phyloP scores from a whole-genome alignment of 371 early-diverging fungal species.

The Syncephalastrum racemosum region DNA sequence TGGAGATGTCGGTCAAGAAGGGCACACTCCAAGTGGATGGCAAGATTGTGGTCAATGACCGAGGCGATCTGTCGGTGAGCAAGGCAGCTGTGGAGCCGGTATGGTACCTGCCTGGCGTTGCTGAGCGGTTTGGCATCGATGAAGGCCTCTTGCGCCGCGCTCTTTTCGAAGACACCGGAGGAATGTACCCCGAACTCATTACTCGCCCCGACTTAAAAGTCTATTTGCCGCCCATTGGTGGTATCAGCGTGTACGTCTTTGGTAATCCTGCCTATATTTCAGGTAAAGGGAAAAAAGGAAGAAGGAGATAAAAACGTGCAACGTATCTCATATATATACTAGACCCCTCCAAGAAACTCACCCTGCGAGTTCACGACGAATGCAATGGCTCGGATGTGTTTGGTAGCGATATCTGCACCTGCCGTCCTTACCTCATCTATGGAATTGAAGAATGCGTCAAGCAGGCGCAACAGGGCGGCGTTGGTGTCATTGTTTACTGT shows the following conservation, averaged over 20 bases:
- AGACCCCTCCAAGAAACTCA: conserved; percentile 83
- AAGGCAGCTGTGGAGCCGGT: conserved; percentile 98
- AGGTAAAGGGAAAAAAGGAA: conserved; percentile 32
- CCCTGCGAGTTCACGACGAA: conserved; percentile 91
- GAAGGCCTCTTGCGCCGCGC: conserved; percentile 85
- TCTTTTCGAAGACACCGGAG: conserved; percentile 81
- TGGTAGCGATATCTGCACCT: conserved; percentile 90
- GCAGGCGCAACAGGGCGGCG: conserved; percentile 91
- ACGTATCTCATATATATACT: not conserved
- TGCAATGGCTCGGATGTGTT: conserved; percentile 96
- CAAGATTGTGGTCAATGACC: conserved; percentile 73
- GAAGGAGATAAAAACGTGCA: too few relatives aligned
- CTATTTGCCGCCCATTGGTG: conserved; percentile 94
- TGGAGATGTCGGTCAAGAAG: conserved; percentile 73
- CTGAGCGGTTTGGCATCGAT: conserved; percentile 84
- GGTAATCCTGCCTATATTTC: conserved; percentile 81
- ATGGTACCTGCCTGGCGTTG: conserved; percentile 94
- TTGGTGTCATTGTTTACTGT: conserved; percentile 93
- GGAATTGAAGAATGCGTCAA: conserved; percentile 92
- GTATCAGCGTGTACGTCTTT: conserved; percentile 92
- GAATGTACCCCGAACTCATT: conserved; percentile 96
- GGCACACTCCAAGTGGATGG: conserved; percentile 78
- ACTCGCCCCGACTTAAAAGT: conserved; percentile 93
- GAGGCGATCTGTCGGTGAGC: conserved; percentile 85
- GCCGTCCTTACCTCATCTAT: conserved; percentile 92